Evolutionary conservation across 805 yeast genomes (phyloP).

Genomic region (Wickerhamiella slavikovae): DNA sequence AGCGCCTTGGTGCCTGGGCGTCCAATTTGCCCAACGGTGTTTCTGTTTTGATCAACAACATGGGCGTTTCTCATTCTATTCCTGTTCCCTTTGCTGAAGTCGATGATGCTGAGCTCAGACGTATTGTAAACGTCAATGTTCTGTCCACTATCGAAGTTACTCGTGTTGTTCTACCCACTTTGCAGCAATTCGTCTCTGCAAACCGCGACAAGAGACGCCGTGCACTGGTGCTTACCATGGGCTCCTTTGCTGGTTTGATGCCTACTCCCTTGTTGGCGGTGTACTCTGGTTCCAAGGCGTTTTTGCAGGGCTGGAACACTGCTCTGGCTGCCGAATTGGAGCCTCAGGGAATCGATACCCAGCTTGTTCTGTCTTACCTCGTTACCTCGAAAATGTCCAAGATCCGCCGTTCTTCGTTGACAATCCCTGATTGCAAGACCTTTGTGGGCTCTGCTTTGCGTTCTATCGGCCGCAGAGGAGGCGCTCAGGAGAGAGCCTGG

Average conservation of each 20-base stretch:
- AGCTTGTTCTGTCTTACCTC: constrained; percentile 65
- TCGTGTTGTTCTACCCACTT: constrained; percentile 53
- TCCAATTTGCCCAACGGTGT: constrained; percentile 29
- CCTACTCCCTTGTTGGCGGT: constrained; percentile 88
- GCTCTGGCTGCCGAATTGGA: constrained; percentile 75
- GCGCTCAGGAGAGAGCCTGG: constrained; percentile 79
- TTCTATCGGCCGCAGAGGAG: constrained; percentile 63
- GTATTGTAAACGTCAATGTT: constrained; percentile 72
- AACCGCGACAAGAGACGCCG: constrained; percentile 16
- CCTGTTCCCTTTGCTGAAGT: constrained; percentile 89
- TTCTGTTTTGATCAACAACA: constrained; percentile 70
- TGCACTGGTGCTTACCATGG: constrained; percentile 82
- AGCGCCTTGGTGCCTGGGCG: constrained; percentile 25
- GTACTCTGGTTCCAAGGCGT: constrained; percentile 91
- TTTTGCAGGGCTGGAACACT: constrained; percentile 79
- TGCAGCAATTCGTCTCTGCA: constrained; percentile 30
- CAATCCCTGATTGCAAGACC: constrained; percentile 62
- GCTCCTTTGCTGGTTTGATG: constrained; percentile 84
- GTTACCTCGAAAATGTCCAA: constrained; percentile 95
- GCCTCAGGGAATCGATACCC: constrained; percentile 57
- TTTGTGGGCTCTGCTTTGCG: constrained; percentile 60
- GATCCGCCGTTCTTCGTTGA: constrained; percentile 49
- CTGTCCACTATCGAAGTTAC: constrained; percentile 70
- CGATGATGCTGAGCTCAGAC: constrained; percentile 45
- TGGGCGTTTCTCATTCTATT: constrained; percentile 84